Percentiles rank a stretch among this genome's conserved stretches.
Evolutionary conservation across 495 filamentous ascomycete species (phyloP).

Genomic region (Hypoxylon lenormandii): DNA sequence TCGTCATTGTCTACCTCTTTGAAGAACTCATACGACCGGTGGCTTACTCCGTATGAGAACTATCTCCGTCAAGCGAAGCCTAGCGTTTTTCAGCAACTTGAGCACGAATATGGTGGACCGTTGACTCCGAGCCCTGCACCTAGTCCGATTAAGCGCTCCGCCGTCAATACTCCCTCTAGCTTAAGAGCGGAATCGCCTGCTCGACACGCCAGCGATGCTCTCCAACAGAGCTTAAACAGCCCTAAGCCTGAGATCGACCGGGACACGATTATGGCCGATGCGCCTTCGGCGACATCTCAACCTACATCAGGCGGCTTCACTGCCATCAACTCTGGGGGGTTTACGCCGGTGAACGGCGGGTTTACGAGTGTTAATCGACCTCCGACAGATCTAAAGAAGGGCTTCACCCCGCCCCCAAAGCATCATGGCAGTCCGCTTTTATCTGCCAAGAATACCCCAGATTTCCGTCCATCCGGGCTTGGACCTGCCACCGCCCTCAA

Average conservation of each 20-base stretch:
- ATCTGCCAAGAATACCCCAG: slow-evolving; percentile 69
- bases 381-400: slow-evolving; percentile 54
- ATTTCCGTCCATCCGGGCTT: slow-evolving; percentile 66
- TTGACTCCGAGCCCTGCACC: slow-evolving; percentile 90
- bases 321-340: slow-evolving; percentile 72
- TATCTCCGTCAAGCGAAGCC: slow-evolving; percentile 93
- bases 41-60: slow-evolving; percentile 96
- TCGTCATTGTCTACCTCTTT: slow-evolving; percentile 98
- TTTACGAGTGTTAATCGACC: slow-evolving; percentile 82
- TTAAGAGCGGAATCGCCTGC: slow-evolving; percentile 76
- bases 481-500: slow-evolving; percentile 74
- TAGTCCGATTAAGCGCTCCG: slow-evolving; percentile 84
- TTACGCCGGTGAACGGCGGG: slow-evolving; percentile 66
- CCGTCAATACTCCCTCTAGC: slow-evolving; percentile 75
- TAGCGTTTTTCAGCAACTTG: slow-evolving; percentile 94
- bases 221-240: slow-evolving; percentile 72
- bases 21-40: slow-evolving; percentile 97
- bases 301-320: slow-evolving; percentile 74
- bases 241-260: slow-evolving; percentile 59
- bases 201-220: slow-evolving; percentile 73
- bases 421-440: slow-evolving; percentile 64
- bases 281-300: slow-evolving; percentile 57
- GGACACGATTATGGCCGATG: slow-evolving; percentile 68
- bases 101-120: slow-evolving; percentile 91
- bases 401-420: slow-evolving; percentile 59